Percentiles rank a stretch among this genome's conserved stretches.
These are phyloP conservation scores for Aphanomyces stellatus DNA, from an alignment of 352 stramenopile genomes.

Conservation along the genomic window DNA sequence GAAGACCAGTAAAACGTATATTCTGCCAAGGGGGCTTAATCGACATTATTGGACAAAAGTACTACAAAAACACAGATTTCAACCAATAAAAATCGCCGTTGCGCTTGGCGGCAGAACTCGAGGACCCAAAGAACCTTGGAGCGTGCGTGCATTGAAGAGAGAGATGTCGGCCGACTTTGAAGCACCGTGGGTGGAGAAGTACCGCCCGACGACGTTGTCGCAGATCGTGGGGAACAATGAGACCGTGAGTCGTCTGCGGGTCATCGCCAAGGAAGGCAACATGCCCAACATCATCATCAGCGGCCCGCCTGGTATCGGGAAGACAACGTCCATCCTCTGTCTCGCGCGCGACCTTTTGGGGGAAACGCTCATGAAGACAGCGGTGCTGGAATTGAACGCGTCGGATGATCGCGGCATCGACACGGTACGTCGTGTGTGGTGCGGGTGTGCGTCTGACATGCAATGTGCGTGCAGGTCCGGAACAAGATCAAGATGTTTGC, in stretches of 20 bases:
- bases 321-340: conserved; percentile 91
- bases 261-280: conserved; percentile 95
- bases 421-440: conserved; percentile 31
- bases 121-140: too few species aligned
- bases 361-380: conserved; percentile 56
- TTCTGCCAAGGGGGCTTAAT: not conserved
- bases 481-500: conserved; percentile 99
- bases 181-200: conserved; percentile 98
- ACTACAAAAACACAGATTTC: not conserved
- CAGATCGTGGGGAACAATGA: conserved; percentile 99
- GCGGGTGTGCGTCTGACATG: not conserved
- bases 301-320: conserved; percentile 88
- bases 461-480: conserved; percentile 42
- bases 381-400: conserved; percentile 97
- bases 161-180: conserved; percentile 77
- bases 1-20: too few species aligned
- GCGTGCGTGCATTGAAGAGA: too few species aligned
- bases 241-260: conserved; percentile 90
- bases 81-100: not conserved
- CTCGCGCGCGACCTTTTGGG: conserved; percentile 86
- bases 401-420: conserved; percentile 92
- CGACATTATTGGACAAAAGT: not conserved
- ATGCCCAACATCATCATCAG: conserved; percentile 98
- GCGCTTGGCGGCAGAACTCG: not conserved
- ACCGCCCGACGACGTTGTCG: conserved; percentile 82